phyloP scores from a whole-genome alignment of 176 grass and related monocot species.

The Oryza nivara region DNA sequence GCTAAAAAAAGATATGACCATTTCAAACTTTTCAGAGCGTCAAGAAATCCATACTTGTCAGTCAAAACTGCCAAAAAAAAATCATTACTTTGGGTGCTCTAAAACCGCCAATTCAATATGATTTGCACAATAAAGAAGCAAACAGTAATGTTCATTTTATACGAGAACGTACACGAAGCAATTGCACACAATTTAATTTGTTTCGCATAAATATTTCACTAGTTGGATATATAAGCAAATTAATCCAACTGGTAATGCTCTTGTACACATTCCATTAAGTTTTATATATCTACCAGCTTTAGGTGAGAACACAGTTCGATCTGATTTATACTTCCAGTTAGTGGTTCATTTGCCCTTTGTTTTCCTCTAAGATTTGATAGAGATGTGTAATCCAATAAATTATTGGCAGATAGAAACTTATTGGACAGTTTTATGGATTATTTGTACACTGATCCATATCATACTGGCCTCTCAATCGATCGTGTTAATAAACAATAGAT shows the following conservation, averaged over 20 bases:
- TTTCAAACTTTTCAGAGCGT: no score
- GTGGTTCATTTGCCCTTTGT: conserved; percentile 28
- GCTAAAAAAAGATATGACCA: no score
- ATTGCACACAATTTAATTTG: not conserved
- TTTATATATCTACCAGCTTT: not conserved
- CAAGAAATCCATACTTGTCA: no score
- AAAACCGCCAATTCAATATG: no score
- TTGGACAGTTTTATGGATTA: not conserved
- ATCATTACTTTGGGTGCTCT: no score
- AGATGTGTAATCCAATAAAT: conserved; percentile 46
- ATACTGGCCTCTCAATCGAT: not conserved
- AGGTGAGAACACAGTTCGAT: not conserved
- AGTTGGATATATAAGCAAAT: not conserved
- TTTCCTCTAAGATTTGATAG: conserved; percentile 30
- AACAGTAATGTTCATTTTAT: not conserved
- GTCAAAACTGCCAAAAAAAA: no score
- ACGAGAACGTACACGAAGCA: not conserved
- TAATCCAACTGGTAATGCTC: not conserved
- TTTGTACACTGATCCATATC: not conserved
- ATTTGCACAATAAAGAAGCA: not conserved
- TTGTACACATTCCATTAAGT: not conserved
- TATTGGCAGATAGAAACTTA: conserved; percentile 18
- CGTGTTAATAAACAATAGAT: not conserved
- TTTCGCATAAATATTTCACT: not conserved
- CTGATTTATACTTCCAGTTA: conserved; percentile 21